Conservation (phyloP, 257 asterid species). For the Solanum appendiculatum region DNA sequence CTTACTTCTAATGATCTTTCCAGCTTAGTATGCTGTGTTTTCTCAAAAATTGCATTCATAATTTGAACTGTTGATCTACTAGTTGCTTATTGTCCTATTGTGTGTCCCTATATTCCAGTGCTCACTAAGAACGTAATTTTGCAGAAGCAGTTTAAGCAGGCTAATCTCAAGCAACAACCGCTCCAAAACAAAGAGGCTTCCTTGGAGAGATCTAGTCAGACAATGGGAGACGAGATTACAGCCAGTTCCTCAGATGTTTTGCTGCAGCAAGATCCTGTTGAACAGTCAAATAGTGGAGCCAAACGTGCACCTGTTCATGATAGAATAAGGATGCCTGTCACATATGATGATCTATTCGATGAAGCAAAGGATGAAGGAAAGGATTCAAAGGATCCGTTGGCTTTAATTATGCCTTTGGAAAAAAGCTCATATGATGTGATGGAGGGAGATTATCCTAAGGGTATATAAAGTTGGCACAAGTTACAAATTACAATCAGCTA, state of each 20-base stretch:
- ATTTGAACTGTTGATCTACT: not conserved
- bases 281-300: slow-evolving; percentile 9
- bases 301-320: slow-evolving; percentile 50
- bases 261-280: slow-evolving; percentile 16
- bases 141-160: slow-evolving; percentile 75
- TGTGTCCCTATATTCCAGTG: not conserved
- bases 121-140: not conserved
- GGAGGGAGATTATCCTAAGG: not conserved
- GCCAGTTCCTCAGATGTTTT: slow-evolving; percentile 5
- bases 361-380: slow-evolving; percentile 5
- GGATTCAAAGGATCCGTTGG: slow-evolving; percentile 15
- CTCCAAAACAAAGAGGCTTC: slow-evolving; percentile 17
- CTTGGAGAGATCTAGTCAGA: not conserved
- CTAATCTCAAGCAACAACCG: slow-evolving; percentile 16
- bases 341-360: slow-evolving; percentile 55
- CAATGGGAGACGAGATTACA: not conserved
- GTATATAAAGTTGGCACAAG: not conserved
- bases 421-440: not conserved
- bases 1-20: not conserved
- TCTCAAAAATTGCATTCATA: not conserved
- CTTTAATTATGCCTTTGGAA: not conserved
- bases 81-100: not conserved
- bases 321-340: slow-evolving; percentile 62
- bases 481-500: not conserved
- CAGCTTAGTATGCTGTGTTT: not conserved